A percentile compares a stretch with the other conserved stretches of the same genome.
These are phyloP conservation scores for Solanum hybrid DNA, from an alignment of 305 asterid genomes.

Conservation along the genomic window DNA sequence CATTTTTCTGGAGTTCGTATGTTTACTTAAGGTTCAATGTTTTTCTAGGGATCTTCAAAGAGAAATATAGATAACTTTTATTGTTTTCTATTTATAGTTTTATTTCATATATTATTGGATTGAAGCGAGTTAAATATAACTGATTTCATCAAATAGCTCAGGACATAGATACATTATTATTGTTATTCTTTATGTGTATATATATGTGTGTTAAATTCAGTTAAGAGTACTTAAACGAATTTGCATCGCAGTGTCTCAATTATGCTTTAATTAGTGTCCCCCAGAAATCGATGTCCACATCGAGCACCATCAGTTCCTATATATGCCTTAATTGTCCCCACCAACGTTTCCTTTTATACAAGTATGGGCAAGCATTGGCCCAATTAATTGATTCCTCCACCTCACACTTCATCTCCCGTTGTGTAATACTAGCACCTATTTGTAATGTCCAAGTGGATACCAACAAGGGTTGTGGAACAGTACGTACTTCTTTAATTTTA, in stretches of 20 bases:
- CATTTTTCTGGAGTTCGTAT: neutral
- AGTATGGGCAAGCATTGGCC: neutral
- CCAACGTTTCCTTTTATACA: neutral
- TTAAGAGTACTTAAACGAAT: neutral
- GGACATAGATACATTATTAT: neutral
- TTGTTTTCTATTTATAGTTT: neutral
- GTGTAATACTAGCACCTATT: neutral
- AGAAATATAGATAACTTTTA: too few species aligned
- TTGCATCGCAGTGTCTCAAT: neutral
- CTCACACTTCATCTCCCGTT: neutral
- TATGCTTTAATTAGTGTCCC: neutral
- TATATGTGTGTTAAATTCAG: too few species aligned
- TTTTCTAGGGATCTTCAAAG: neutral
- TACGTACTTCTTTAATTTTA: neutral
- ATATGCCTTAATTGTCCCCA: neutral
- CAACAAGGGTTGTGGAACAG: neutral
- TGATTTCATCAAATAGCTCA: neutral
- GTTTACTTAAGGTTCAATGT: neutral
- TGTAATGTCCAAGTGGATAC: neutral
- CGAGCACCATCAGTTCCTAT: neutral
- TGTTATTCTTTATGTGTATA: neutral
- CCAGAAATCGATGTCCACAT: neutral
- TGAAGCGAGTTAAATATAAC: neutral
- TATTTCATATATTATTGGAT: neutral
- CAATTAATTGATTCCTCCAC: neutral